Percentiles rank a stretch among this genome's conserved stretches.
Conservation (phyloP, 1,139 yeast genomes). For the Diutina siamensis region DNA sequence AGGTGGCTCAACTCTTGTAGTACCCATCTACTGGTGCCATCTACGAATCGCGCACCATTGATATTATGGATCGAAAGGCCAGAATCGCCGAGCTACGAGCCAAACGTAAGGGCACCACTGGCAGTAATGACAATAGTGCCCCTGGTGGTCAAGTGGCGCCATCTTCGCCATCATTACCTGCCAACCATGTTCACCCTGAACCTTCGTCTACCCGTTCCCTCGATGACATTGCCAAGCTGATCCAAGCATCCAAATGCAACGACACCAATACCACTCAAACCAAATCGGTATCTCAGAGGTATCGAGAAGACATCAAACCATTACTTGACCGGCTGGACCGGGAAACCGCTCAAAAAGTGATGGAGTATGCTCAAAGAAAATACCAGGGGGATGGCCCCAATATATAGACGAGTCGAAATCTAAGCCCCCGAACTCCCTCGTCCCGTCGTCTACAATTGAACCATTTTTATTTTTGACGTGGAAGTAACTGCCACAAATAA, state of each 20-base stretch:
- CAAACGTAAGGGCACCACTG: not conserved
- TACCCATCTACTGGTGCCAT: not conserved
- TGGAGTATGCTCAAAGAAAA: constrained; percentile 16
- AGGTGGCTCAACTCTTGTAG: not conserved
- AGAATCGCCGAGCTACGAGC: constrained; percentile 2
- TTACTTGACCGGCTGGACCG: constrained; percentile 19
- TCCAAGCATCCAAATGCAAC: too few species aligned
- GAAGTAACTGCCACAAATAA: too few species aligned
- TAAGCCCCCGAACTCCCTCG: too few species aligned
- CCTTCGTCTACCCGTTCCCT: too few species aligned
- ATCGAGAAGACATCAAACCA: constrained; percentile 14
- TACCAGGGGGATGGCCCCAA: constrained; percentile 10
- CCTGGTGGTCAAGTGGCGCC: not conserved
- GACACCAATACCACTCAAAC: not conserved
- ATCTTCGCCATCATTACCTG: not conserved
- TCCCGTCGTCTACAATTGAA: too few species aligned
- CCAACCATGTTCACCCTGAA: too few species aligned
- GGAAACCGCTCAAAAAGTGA: constrained; percentile 20
- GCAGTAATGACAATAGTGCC: not conserved
- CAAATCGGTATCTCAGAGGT: not conserved
- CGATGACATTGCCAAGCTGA: not conserved
- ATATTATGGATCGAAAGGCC: not conserved
- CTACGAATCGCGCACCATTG: not conserved
- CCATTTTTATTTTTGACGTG: too few species aligned
- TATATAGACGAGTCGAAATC: too few species aligned